Base-by-base conservation (phyloP, 805 yeast species). In the Allodekkera sacchari region DNA sequence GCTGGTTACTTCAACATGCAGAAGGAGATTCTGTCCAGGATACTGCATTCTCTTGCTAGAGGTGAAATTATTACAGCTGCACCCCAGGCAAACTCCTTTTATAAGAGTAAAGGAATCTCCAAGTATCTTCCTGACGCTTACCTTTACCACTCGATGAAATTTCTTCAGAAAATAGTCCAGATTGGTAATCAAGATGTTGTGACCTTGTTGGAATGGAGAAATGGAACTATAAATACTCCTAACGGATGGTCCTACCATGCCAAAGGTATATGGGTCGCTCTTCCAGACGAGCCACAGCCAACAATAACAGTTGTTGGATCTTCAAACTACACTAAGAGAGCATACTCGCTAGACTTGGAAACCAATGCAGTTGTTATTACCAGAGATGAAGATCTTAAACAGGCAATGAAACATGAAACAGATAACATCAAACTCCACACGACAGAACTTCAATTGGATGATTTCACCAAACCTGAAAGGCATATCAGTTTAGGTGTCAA, bases 241-340 rank as follows among this genome's bases (percentile, higher is more conserved):
- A 69, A 64, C 18, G 98, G 98, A 1, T 89, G 98, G 97, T 83
- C 96, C 0, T 92, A 92, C 54, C 98, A 92, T 51, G 97, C 98
- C 10, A 92, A 92, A 52, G 98, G 98, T 1, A 60, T 89, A 4
- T 92, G 97, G 97, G 58, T 83, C 0, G 64, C 72, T 7, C 61
- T 64, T 9, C 81, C 85, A 1, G 64, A 58, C 2, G 80, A 74
- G 28, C 39, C 44, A 0, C 48, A 51, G 9, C 96, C 96, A 2
- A 66, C 79, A 13, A 58, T 84, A 9, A 83, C 96, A 0, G 74
- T 88, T 6, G 68, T 92, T 30, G 98, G 98, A 0, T 83, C 95
- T 1, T 85, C 96, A 0, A 92, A 92, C 53, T 92, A 87, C 55
- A 92, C 98, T 0, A 73, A 80, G 40, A 66, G 98, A 38, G 88